These are phyloP conservation scores for Nemania bipapillata DNA, from an alignment of 2,329 filamentous ascomycete species.

Conservation along the genomic window DNA sequence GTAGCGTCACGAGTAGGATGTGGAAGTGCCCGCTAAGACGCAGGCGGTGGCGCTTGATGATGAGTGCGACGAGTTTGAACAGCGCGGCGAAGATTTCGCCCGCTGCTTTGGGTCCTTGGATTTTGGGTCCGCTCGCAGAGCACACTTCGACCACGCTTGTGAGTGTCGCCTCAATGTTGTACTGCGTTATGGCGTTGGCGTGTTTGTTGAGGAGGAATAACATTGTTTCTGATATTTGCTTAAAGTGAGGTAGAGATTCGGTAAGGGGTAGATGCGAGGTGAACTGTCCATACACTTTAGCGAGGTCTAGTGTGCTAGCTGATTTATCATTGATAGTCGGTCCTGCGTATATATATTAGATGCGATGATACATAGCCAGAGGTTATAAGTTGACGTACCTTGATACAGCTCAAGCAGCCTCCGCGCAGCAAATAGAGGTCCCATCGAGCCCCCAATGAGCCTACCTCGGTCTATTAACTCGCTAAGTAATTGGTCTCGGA, in stretches of 20 bases:
- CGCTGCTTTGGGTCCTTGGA: slow-evolving; percentile 46
- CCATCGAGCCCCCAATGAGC: slow-evolving; percentile 40
- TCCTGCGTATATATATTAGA: slow-evolving; percentile 40
- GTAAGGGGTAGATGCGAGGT: slow-evolving; percentile 42
- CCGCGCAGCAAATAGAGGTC: slow-evolving; percentile 43
- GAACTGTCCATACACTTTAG: slow-evolving; percentile 44
- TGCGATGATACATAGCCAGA: background rate
- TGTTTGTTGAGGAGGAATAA: slow-evolving; percentile 62
- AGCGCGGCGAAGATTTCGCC: slow-evolving; percentile 58
- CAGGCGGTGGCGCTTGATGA: slow-evolving; percentile 69
- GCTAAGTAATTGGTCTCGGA: slow-evolving; percentile 40
- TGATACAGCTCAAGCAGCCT: slow-evolving; percentile 43
- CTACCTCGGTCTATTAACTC: slow-evolving; percentile 39
- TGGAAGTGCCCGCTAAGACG: slow-evolving; percentile 72
- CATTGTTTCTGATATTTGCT: slow-evolving; percentile 44
- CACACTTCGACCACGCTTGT: slow-evolving; percentile 57
- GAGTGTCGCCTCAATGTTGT: slow-evolving; percentile 67
- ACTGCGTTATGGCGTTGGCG: slow-evolving; percentile 64
- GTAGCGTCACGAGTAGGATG: slow-evolving; percentile 64
- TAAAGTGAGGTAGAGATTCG: slow-evolving; percentile 47
- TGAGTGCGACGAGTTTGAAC: slow-evolving; percentile 65
- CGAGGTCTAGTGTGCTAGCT: slow-evolving; percentile 41
- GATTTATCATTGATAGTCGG: slow-evolving; percentile 15
- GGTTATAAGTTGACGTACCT: slow-evolving; percentile 36
- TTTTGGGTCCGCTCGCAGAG: slow-evolving; percentile 42